Conservation (phyloP, 306 rosid species). For the Mimosa bimucronata region DNA sequence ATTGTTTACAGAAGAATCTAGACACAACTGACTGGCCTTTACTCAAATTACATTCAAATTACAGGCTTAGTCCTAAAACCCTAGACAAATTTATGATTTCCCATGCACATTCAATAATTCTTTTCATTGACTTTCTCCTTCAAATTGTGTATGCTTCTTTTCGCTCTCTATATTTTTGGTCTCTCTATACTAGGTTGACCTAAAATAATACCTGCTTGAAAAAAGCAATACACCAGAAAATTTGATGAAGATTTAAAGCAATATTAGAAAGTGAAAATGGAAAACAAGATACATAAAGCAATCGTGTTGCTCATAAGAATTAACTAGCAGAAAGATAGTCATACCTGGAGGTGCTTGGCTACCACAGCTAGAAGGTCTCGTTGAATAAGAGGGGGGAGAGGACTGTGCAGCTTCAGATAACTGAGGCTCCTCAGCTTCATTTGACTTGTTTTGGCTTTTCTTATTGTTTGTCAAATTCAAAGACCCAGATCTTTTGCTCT, state of each 20-base stretch:
- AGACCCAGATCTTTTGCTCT: constrained; percentile 42
- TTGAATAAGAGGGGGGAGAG: constrained; percentile 39
- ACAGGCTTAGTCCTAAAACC: neutral
- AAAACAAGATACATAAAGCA: constrained; percentile 19
- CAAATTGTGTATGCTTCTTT: constrained; percentile 4
- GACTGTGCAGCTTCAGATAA: constrained; percentile 36
- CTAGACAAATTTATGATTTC: neutral
- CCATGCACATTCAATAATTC: neutral
- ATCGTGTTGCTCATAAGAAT: constrained; percentile 27
- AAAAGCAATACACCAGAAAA: constrained; percentile 25
- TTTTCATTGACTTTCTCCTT: constrained; percentile 17
- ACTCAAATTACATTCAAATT: constrained; percentile 1
- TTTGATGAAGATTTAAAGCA: constrained; percentile 12
- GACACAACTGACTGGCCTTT: neutral
- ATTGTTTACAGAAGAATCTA: constrained; percentile 21
- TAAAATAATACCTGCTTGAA: neutral
- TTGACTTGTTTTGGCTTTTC: constrained; percentile 39
- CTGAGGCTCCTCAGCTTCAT: constrained; percentile 41
- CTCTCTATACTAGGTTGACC: constrained; percentile 3
- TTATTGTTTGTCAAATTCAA: constrained; percentile 30
- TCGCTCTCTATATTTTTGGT: constrained; percentile 1
- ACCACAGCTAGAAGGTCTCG: constrained; percentile 41
- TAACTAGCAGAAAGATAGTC: constrained; percentile 23
- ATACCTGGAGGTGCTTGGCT: constrained; percentile 47
- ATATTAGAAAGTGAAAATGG: constrained; percentile 4